Evolutionary conservation across 2,329 filamentous ascomycete genomes (phyloP), one percentile per base, ranked within the genome.

Genomic region (Chaetomiaceae sp.): DNA sequence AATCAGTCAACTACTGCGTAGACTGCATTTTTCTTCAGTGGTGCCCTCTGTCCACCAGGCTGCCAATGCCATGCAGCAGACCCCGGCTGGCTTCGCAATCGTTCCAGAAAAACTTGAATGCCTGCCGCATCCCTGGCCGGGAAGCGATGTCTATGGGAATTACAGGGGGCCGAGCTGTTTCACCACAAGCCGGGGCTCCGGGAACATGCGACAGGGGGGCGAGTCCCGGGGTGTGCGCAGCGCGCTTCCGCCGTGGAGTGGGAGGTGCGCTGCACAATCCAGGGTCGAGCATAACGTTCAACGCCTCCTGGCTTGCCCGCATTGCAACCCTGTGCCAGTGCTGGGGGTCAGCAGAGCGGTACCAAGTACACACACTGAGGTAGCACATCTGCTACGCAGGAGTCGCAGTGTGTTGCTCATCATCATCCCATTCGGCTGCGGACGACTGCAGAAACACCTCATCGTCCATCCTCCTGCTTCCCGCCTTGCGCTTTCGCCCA

Each of bases 91-190:
- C 48, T 54, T 63, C 58, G 57, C 45, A 57, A 62, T 64, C 56
- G 61, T 64, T 69, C 69, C 65, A 65, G 69, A 70, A 68, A 62
- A 61, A n/a, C n/a, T 59, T 57, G 58, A 55, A 60, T 59, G 60
- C 63, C 62, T 65, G 65, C 69, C 65, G 67, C 69, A 71, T 69
- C 65, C 66, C 63, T 69, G 64, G 56, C 68, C 62, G 58, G 62
- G 66, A 62, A 62, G 64, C 64, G 66, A 68, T 64, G 60, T 43
- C 49, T 50, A 41, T 60, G 62, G 69, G 65, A 69, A 69, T 70
- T 68, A 57, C 71, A 75, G 68, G 72, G 70, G 68, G 55, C 47
- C 12, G 57, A 66, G 60, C 62, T 70, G 74, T 76, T 76, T 76
- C 74, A 76, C 68, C 65, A 71, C 58, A 59, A 64, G 63, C 66